Evolutionary conservation across 805 yeast genomes (phyloP).

Genomic region (Saccharomycopsis microspora): DNA sequence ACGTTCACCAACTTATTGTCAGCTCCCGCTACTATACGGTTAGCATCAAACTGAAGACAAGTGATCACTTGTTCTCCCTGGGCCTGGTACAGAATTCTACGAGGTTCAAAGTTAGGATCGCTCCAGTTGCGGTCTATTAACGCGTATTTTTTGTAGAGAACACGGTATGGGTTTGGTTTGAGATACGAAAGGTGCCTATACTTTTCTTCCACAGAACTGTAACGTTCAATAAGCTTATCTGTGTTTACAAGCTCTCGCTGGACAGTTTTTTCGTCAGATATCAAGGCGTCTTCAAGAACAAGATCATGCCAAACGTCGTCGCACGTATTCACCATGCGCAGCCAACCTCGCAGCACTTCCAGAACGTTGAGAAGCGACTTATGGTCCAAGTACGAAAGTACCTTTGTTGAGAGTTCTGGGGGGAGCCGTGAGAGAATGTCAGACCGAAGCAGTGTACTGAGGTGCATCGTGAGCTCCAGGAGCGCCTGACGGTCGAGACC

Average conservation of each 20-base stretch:
- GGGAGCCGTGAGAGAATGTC: conserved; percentile 70
- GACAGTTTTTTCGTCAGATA: conserved; percentile 37
- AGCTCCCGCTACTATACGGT: conserved; percentile 84
- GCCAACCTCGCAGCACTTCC: conserved; percentile 63
- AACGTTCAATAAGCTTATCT: conserved; percentile 12
- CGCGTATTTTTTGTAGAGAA: conserved; percentile 48
- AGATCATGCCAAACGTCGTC: conserved; percentile 49
- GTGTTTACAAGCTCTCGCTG: conserved; percentile 16
- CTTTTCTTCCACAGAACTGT: conserved; percentile 15
- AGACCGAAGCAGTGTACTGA: conserved; percentile 49
- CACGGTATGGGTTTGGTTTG: conserved; percentile 31
- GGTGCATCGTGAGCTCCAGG: conserved; percentile 42
- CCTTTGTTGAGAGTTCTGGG: conserved; percentile 54
- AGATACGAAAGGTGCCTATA: conserved; percentile 18
- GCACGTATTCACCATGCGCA: conserved; percentile 44
- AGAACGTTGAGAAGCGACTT: conserved; percentile 49
- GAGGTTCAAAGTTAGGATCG: conserved; percentile 59
- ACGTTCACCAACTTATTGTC: conserved; percentile 78
- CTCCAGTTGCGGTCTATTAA: conserved; percentile 68
- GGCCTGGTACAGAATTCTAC: conserved; percentile 51
- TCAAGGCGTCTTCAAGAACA: conserved; percentile 31
- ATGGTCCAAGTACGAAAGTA: conserved; percentile 55
- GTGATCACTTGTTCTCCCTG: conserved; percentile 83
- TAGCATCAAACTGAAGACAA: conserved; percentile 86
- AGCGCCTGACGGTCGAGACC: conserved; percentile 48